Percentiles rank a stretch among this genome's conserved stretches.
Evolutionary conservation across 2,329 filamentous ascomycete species (phyloP).

Genomic region (Monilinia polystroma): DNA sequence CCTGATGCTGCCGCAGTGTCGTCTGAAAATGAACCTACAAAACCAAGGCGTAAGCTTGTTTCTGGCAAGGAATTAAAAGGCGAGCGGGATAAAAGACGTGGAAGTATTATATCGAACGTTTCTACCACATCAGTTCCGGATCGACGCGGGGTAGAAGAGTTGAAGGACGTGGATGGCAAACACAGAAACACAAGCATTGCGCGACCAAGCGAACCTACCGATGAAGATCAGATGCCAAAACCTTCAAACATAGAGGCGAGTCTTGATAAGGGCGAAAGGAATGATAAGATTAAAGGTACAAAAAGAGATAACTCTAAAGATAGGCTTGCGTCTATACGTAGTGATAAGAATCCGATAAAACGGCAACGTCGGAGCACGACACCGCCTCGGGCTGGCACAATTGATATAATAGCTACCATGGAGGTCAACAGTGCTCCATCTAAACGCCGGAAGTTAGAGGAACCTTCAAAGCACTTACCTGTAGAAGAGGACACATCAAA

Average conservation of each 20-base stretch:
- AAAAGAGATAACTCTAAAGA: slow-evolving; percentile 63
- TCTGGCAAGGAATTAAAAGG: slow-evolving; percentile 62
- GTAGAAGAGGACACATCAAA: slow-evolving; percentile 33
- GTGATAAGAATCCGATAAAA: slow-evolving; percentile 53
- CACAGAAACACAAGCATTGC: slow-evolving; percentile 32
- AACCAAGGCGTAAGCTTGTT: slow-evolving; percentile 62
- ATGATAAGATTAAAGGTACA: slow-evolving; percentile 57
- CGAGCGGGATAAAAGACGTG: slow-evolving; percentile 53
- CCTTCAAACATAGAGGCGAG: slow-evolving; percentile 25
- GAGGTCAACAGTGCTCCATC: slow-evolving; percentile 52
- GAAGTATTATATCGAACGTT: slow-evolving; percentile 56
- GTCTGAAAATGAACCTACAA: slow-evolving; percentile 49
- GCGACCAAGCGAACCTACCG: slow-evolving; percentile 19
- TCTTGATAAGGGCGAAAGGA: slow-evolving; percentile 32
- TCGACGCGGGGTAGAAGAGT: slow-evolving; percentile 43
- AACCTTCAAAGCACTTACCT: slow-evolving; percentile 21
- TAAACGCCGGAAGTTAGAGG: slow-evolving; percentile 59
- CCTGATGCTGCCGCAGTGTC: slow-evolving; percentile 53
- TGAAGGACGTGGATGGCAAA: slow-evolving; percentile 54
- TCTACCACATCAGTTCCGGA: slow-evolving; percentile 53
- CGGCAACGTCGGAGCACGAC: slow-evolving; percentile 59
- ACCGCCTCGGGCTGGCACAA: slow-evolving; percentile 47
- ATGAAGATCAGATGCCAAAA: slow-evolving; percentile 25
- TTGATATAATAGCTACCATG: slow-evolving; percentile 51
- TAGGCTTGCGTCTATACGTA: slow-evolving; percentile 47